Conservation (phyloP, 352 stramenopile species). For the Pythium myriotylum region DNA sequence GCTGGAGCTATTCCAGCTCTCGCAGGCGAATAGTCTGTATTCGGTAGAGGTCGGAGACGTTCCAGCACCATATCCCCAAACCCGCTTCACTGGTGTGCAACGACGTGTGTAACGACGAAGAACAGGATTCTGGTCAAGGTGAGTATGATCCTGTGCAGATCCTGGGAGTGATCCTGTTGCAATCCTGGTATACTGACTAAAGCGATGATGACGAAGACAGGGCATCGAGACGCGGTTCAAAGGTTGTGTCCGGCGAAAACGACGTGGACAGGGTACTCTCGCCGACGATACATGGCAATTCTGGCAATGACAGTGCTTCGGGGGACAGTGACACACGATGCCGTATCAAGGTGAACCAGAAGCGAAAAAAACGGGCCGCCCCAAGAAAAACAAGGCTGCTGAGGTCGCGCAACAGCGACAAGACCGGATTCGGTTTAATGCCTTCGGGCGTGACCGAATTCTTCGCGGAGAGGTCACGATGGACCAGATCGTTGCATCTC, state of each 20-base stretch:
- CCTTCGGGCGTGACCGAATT: background rate
- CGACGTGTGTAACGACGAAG: background rate
- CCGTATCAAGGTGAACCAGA: constrained; percentile 12
- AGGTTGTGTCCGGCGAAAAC: no score
- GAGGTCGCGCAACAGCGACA: constrained; percentile 2
- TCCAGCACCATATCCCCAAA: no score
- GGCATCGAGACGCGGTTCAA: background rate
- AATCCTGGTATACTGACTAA: background rate
- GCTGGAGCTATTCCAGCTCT: no score
- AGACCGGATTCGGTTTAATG: constrained; percentile 11
- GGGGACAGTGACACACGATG: no score
- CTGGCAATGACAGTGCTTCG: no score
- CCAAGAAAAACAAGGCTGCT: background rate
- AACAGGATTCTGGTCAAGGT: no score
- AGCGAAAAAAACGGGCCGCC: constrained; percentile 2
- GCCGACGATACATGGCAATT: no score
- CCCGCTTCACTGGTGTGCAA: background rate
- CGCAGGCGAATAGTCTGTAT: no score
- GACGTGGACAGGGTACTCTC: no score
- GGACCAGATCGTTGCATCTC: background rate
- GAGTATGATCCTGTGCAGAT: no score
- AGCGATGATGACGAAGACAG: background rate
- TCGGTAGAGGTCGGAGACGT: no score
- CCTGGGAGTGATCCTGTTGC: no score
- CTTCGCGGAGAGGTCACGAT: constrained; percentile 14